A percentile compares a stretch with the other conserved stretches of the same genome.
Evolutionary conservation across 2,329 filamentous ascomycete genomes (phyloP).

Genomic region (Tolypocladium ophioglossoides): DNA sequence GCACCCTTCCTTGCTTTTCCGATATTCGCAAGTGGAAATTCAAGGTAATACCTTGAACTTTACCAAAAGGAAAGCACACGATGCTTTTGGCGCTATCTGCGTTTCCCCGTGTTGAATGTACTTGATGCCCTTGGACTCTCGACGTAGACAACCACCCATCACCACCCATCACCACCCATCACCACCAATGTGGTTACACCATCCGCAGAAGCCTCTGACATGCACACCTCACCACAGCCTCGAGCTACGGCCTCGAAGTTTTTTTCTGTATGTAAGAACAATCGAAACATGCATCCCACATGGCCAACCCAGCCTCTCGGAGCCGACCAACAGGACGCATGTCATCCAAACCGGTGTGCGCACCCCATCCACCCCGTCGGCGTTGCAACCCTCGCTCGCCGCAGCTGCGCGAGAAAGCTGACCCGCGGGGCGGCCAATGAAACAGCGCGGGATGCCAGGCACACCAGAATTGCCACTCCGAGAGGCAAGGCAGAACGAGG

Average conservation of each 20-base stretch:
- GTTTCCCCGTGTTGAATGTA: neutral
- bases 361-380: neutral
- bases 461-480: neutral
- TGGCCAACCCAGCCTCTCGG: neutral
- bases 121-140: neutral
- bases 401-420: neutral
- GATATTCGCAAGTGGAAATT: neutral
- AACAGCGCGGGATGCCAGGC: neutral
- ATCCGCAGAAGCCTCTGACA: too few species aligned
- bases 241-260: too few species aligned
- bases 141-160: neutral
- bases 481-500: neutral
- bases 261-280: neutral
- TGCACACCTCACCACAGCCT: neutral
- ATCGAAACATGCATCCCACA: neutral
- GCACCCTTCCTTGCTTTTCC: neutral
- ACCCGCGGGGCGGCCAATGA: neutral
- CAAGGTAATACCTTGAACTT: neutral
- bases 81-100: too few species aligned
- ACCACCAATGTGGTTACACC: too few species aligned
- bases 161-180: too few species aligned
- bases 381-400: neutral
- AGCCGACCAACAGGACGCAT: neutral
- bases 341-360: neutral
- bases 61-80: neutral